Evolutionary conservation across 1,139 yeast species (phyloP).

Genomic region (Ogataea hybrid): DNA sequence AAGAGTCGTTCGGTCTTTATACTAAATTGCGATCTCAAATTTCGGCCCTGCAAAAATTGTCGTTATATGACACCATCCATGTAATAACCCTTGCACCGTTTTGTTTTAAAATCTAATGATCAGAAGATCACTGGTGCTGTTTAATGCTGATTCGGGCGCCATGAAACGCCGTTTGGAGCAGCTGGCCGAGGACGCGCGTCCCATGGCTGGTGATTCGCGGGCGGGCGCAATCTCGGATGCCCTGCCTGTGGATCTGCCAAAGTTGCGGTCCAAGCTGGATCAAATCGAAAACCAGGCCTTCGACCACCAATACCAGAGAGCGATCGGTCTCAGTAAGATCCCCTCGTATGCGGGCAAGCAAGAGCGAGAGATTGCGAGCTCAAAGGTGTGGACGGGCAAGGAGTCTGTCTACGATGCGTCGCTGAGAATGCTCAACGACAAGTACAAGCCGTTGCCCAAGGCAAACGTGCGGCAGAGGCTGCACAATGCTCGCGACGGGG

Average conservation of each 20-base stretch:
- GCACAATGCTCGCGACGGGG: slow-evolving; percentile 59
- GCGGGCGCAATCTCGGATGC: slow-evolving; percentile 29
- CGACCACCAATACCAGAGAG: slow-evolving; percentile 37
- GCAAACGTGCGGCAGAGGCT: slow-evolving; percentile 40
- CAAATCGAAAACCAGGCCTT: slow-evolving; percentile 31
- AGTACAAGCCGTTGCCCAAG: slow-evolving; percentile 46
- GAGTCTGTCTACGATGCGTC: slow-evolving; percentile 53
- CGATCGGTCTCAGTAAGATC: slow-evolving; percentile 38
- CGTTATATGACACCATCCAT: neutral
- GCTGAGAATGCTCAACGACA: slow-evolving; percentile 63
- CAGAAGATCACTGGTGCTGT: neutral
- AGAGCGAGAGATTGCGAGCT: slow-evolving; percentile 51
- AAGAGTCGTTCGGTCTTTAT: neutral
- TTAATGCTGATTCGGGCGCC: slow-evolving; percentile 31
- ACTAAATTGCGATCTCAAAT: neutral
- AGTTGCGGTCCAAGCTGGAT: slow-evolving; percentile 26
- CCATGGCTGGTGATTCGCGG: slow-evolving; percentile 34
- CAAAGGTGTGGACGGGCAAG: slow-evolving; percentile 68
- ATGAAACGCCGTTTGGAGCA: slow-evolving; percentile 39
- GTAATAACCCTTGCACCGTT: slow-evolving; percentile 5
- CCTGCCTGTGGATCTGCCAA: slow-evolving; percentile 22
- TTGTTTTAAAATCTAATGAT: neutral
- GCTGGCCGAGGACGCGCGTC: slow-evolving; percentile 41
- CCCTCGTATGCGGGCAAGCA: slow-evolving; percentile 49
- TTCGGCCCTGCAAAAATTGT: neutral